phyloP scores from a whole-genome alignment of 495 filamentous ascomycete species.

The Jackrogersella multiformis region DNA sequence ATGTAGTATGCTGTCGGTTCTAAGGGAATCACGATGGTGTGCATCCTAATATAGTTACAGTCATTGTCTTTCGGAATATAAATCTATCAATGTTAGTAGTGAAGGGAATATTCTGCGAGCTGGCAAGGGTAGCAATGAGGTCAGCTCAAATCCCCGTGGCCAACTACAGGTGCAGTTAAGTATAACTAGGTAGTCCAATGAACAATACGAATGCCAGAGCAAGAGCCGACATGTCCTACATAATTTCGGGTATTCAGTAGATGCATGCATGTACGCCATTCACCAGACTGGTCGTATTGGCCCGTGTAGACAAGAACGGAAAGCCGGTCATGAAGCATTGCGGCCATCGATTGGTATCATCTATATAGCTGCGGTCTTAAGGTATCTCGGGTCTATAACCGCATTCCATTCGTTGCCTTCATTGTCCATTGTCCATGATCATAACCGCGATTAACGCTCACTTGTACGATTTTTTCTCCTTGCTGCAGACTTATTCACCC shows the following conservation, averaged over 20 bases:
- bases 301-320: slow-evolving; percentile 1
- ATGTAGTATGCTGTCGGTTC: slow-evolving; percentile 5
- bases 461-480: slow-evolving; percentile 8
- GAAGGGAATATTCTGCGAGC: slow-evolving; percentile 24
- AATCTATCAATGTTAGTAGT: slow-evolving; percentile 14
- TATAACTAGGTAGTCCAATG: slow-evolving; percentile 15
- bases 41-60: slow-evolving; percentile 5
- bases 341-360: slow-evolving; percentile 24
- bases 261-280: slow-evolving; percentile 15
- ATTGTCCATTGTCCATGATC: slow-evolving; percentile 23
- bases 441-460: slow-evolving; percentile 30
- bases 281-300: neutral
- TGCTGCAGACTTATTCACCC: slow-evolving; percentile 59
- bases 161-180: slow-evolving; percentile 17
- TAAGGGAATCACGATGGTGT: neutral
- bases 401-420: slow-evolving; percentile 24
- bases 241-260: slow-evolving; percentile 3
- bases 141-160: slow-evolving; percentile 18
- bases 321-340: neutral
- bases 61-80: slow-evolving; percentile 5
- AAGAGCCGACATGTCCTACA: slow-evolving; percentile 3
- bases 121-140: slow-evolving; percentile 18
- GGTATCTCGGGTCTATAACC: slow-evolving; percentile 19
- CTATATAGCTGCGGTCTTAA: slow-evolving; percentile 30
- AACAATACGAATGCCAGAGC: neutral